Percentiles rank a stretch among this genome's conserved stretches.
Evolutionary conservation across 1,284 basidiomycete species (phyloP).

Genomic region (Leccinum griseonigrum): DNA sequence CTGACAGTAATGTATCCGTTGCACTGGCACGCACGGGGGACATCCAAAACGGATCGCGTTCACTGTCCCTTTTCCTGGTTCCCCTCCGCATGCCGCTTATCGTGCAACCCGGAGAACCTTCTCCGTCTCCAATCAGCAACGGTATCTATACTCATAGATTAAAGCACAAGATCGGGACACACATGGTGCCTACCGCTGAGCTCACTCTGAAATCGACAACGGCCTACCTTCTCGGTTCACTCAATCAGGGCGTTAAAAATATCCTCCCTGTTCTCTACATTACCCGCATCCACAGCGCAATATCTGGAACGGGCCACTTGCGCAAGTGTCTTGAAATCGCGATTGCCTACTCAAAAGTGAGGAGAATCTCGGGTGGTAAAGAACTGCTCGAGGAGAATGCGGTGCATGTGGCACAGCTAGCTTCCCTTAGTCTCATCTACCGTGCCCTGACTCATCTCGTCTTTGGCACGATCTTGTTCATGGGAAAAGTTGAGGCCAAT

Average conservation of each 20-base stretch:
- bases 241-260: constrained; percentile 64
- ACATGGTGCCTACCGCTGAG: constrained; percentile 76
- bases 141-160: constrained; percentile 71
- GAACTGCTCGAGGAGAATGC: constrained; percentile 53
- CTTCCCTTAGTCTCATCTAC: constrained; percentile 57
- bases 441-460: constrained; percentile 62
- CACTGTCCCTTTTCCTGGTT: constrained; percentile 71
- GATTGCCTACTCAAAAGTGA: constrained; percentile 57
- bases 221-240: constrained; percentile 63
- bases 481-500: constrained; percentile 63
- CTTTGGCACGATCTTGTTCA: constrained; percentile 56
- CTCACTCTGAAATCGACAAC: constrained; percentile 60
- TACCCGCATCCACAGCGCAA: constrained; percentile 71
- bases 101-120: constrained; percentile 36
- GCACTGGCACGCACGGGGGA: constrained; percentile 72
- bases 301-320: constrained; percentile 55
- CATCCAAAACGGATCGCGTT: constrained; percentile 50
- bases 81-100: constrained; percentile 58
- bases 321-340: constrained; percentile 65
- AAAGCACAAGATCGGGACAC: constrained; percentile 80
- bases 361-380: constrained; percentile 49
- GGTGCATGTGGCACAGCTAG: constrained; percentile 63
- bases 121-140: constrained; percentile 55
- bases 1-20: constrained; percentile 70
- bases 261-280: constrained; percentile 76